Base-by-base conservation (phyloP, 192 early-diverging fungal species). In the Umbelopsis sp. region DNA sequence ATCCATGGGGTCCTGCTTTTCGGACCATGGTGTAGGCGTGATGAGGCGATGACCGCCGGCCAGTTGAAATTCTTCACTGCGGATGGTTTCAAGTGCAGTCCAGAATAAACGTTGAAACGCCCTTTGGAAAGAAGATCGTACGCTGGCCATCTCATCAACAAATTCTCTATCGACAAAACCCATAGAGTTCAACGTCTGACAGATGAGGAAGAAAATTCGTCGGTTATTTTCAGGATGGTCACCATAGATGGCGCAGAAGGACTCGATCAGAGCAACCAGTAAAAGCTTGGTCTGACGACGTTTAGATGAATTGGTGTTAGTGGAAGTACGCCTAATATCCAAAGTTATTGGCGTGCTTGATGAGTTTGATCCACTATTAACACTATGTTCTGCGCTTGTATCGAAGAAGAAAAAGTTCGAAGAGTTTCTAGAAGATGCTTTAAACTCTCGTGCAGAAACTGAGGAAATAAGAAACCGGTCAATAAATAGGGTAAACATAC, bases 201-300 rank as follows among this genome's bases (percentile, higher is more conserved):
- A 97, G 35, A 98, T 91, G 15, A 92, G 80, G 69, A 91, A 94
- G 69, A 98, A 98, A 18, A 97, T 80, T 46, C 86, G 80, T 22
- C 90, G 91, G 74, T 95, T 97, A 49, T 89, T 86, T 74, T 95
- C 88, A 2, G 93, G 92, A 46, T 88, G 87, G 53, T 95, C 88
- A 75, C 94, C 94, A 78, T 97, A 97, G 21, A 95, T 77, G 37
- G 86, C 77, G 73, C 94, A 95, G 82, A 95, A 98, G 73, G 93
- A 93, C 67, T 98, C 97, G 2, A 98, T 82, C 21, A 98, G 77
- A 21, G 93, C 90, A 0, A 97, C 95, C 16, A 98, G 83, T 0
- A 98, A 77, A 37, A 98, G 80, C 30, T 91, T 86, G 23, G 91
- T 91, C 74, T 95, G 94, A 41, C 83, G 66, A 22, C 78, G 58